These are phyloP conservation scores for Penicillium angulare DNA, from an alignment of 495 filamentous ascomycete genomes.

Conservation along the genomic window DNA sequence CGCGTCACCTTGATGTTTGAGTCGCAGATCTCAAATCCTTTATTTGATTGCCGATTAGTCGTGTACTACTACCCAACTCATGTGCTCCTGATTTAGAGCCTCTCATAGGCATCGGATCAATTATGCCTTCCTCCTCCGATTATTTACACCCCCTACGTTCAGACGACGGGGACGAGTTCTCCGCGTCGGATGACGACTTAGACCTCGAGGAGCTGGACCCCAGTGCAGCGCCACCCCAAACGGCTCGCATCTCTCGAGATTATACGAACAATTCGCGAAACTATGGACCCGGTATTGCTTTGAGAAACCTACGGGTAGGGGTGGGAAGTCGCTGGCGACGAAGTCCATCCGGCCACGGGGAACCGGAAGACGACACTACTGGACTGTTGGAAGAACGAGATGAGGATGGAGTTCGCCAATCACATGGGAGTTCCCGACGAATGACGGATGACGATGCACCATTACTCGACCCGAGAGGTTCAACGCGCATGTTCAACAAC, in stretches of 20 bases:
- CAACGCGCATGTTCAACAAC: slow-evolving; percentile 29
- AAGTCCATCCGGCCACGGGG: slow-evolving; percentile 42
- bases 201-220: slow-evolving; percentile 74
- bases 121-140: slow-evolving; percentile 41
- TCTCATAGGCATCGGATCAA: slow-evolving; percentile 1
- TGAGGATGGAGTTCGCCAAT: slow-evolving; percentile 38
- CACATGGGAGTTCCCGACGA: slow-evolving; percentile 51
- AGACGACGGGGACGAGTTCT: slow-evolving; percentile 30
- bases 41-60: slow-evolving; percentile 9
- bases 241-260: slow-evolving; percentile 39
- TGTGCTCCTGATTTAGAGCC: slow-evolving; percentile 6
- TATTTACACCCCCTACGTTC: slow-evolving; percentile 37
- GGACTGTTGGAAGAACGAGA: slow-evolving; percentile 53
- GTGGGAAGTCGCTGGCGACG: slow-evolving; percentile 59
- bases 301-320: slow-evolving; percentile 69
- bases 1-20: slow-evolving; percentile 15
- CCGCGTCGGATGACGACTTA: slow-evolving; percentile 52
- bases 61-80: slow-evolving; percentile 4
- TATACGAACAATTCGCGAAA: slow-evolving; percentile 39
- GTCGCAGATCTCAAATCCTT: slow-evolving; percentile 20
- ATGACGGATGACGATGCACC: slow-evolving; percentile 63
- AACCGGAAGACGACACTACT: slow-evolving; percentile 54
- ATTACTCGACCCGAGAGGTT: slow-evolving; percentile 49
- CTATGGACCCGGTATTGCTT: slow-evolving; percentile 60
- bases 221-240: slow-evolving; percentile 37